Conservation (phyloP, 202 grass and related monocot genomes). For the Schoenoplectus tabernaemontani region DNA sequence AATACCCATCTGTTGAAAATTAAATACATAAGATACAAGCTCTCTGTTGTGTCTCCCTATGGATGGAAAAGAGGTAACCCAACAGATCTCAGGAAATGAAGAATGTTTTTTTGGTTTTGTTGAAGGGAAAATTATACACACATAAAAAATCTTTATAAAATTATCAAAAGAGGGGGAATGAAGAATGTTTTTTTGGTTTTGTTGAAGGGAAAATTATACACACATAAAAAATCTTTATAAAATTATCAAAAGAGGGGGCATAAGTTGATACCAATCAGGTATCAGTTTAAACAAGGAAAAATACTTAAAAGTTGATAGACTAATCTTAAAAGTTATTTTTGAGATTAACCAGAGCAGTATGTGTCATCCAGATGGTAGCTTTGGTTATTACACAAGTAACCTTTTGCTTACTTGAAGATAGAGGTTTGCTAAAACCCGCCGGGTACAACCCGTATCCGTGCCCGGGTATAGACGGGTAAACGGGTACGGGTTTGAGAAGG, state of each 20-base stretch:
- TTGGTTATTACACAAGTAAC: not conserved
- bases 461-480: too few species aligned
- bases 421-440: too few species aligned
- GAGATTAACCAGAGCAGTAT: not conserved
- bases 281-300: not conserved
- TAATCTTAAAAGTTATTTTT: not conserved
- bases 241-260: too few species aligned
- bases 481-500: too few species aligned
- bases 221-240: too few species aligned
- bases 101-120: not conserved
- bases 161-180: too few species aligned
- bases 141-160: not conserved
- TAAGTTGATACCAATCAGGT: not conserved
- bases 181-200: too few species aligned
- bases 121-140: not conserved
- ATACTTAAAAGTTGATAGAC: not conserved
- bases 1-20: constrained; percentile 61
- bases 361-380: not conserved
- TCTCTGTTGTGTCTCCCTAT: not conserved
- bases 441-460: too few species aligned
- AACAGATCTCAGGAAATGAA: not conserved
- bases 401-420: too few species aligned
- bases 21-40: not conserved
- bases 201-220: too few species aligned
- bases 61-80: not conserved